Conservation (phyloP, 164 flowering plant species). For the Macadamia integrifolia region DNA sequence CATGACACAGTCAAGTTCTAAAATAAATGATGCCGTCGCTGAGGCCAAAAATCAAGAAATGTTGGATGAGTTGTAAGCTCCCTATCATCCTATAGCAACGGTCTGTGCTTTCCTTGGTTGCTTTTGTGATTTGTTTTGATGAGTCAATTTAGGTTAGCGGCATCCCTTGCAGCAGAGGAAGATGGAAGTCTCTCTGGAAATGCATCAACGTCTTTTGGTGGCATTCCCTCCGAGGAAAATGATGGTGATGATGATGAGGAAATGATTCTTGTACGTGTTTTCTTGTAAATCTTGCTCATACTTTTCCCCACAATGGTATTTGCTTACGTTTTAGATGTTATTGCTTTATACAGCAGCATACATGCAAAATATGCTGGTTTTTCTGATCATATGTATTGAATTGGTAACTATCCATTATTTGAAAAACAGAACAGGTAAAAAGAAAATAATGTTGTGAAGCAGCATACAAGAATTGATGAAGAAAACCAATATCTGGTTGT, state of each 20-base stretch:
- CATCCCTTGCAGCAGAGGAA: slow-evolving; percentile 57
- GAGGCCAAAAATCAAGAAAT: slow-evolving; percentile 39
- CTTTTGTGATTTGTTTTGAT: slow-evolving; percentile 10
- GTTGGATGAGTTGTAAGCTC: slow-evolving; percentile 65
- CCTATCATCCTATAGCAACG: background rate
- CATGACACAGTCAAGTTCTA: slow-evolving; percentile 6
- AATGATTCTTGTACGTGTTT: slow-evolving; percentile 44
- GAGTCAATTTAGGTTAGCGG: slow-evolving; percentile 50
- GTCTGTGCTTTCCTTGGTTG: background rate
- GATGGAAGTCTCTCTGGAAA: slow-evolving; percentile 16
- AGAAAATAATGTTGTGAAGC: too few relatives aligned
- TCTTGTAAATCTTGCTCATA: background rate
- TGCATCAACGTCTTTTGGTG: slow-evolving; percentile 36
- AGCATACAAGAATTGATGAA: background rate
- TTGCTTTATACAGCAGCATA: too few relatives aligned
- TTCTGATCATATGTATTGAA: background rate
- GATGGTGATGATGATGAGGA: slow-evolving; percentile 49
- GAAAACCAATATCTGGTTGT: background rate
- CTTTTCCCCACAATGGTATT: background rate
- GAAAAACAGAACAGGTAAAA: background rate
- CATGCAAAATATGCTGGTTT: background rate
- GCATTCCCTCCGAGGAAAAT: slow-evolving; percentile 26
- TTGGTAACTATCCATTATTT: background rate
- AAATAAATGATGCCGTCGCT: slow-evolving; percentile 9
- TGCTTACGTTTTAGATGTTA: background rate